Conservation (phyloP, 2,329 filamentous ascomycete species). For the Epichloe uncinata region DNA sequence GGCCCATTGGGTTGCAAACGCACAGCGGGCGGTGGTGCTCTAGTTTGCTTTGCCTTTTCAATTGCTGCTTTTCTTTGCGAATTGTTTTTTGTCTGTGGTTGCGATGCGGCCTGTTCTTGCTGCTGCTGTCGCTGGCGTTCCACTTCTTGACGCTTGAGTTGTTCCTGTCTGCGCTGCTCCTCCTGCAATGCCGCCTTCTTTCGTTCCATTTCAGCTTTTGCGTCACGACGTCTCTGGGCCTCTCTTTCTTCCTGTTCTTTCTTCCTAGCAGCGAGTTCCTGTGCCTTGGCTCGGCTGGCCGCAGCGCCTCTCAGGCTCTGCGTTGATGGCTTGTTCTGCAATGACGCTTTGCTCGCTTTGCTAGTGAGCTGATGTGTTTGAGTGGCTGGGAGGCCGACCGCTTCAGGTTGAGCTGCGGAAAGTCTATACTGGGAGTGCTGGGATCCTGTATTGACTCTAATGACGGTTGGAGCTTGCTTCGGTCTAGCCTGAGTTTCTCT, state of each 20-base stretch:
- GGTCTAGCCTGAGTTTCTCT: constrained; percentile 45
- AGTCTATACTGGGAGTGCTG: constrained; percentile 46
- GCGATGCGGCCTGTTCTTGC: constrained; percentile 43
- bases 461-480: constrained; percentile 57
- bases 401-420: constrained; percentile 42
- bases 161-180: constrained; percentile 48
- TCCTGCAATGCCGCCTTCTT: constrained; percentile 56
- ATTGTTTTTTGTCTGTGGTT: constrained; percentile 52
- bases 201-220: constrained; percentile 68
- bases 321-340: constrained; percentile 43
- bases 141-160: constrained; percentile 44
- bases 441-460: constrained; percentile 54
- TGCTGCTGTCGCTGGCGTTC: constrained; percentile 50
- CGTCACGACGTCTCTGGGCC: constrained; percentile 63
- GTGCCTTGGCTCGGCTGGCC: constrained; percentile 52
- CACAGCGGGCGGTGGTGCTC: constrained; percentile 46
- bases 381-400: constrained; percentile 15
- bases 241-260: constrained; percentile 78
- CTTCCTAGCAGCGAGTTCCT: constrained; percentile 65
- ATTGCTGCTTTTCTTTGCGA: constrained; percentile 49
- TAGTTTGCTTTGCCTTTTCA: constrained; percentile 51
- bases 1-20: constrained; percentile 40
- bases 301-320: constrained; percentile 48
- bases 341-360: constrained; percentile 54
- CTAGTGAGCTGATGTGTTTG: constrained; percentile 36